phyloP scores from a whole-genome alignment of 2,329 filamentous ascomycete species.

The Hypoxylon sp. region DNA sequence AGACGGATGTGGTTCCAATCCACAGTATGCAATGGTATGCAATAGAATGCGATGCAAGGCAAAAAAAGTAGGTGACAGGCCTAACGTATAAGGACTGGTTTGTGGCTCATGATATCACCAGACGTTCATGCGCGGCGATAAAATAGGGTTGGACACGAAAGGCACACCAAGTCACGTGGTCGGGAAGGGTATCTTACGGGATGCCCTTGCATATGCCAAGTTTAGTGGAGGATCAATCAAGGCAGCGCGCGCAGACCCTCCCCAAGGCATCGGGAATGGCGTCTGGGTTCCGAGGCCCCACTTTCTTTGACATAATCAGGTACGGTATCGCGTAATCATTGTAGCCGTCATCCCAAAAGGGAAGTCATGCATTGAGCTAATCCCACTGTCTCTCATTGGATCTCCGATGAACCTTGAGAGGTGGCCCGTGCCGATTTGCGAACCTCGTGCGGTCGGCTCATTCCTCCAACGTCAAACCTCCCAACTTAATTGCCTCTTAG shows the following conservation, averaged over 20 bases:
- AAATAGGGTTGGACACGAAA: slow-evolving; percentile 40
- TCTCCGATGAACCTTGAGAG: slow-evolving; percentile 32
- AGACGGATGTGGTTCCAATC: slow-evolving; percentile 8
- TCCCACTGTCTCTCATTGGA: slow-evolving; percentile 41
- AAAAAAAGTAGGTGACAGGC: slow-evolving; percentile 2
- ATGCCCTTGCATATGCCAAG: slow-evolving; percentile 46
- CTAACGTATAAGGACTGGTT: slow-evolving; percentile 1
- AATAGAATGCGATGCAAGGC: slow-evolving; percentile 24
- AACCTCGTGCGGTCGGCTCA: slow-evolving; percentile 40
- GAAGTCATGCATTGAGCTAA: slow-evolving; percentile 37
- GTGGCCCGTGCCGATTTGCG: slow-evolving; percentile 44
- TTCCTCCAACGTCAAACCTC: slow-evolving; percentile 42
- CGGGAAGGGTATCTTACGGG: slow-evolving; percentile 1
- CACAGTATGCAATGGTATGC: slow-evolving; percentile 15
- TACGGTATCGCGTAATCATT: slow-evolving; percentile 43
- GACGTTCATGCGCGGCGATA: slow-evolving; percentile 1
- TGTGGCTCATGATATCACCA: slow-evolving; percentile 9
- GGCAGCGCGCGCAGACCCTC: slow-evolving; percentile 19
- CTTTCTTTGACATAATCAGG: slow-evolving; percentile 44
- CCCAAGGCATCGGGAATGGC: slow-evolving; percentile 43
- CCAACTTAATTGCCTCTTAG: slow-evolving; percentile 29
- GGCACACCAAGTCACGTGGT: slow-evolving; percentile 42
- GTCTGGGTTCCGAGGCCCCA: slow-evolving; percentile 36
- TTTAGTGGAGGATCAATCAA: slow-evolving; percentile 32
- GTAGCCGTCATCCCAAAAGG: slow-evolving; percentile 35